Conservation (phyloP, 2,329 filamentous ascomycete species). For the Epichloe gansuensis region DNA sequence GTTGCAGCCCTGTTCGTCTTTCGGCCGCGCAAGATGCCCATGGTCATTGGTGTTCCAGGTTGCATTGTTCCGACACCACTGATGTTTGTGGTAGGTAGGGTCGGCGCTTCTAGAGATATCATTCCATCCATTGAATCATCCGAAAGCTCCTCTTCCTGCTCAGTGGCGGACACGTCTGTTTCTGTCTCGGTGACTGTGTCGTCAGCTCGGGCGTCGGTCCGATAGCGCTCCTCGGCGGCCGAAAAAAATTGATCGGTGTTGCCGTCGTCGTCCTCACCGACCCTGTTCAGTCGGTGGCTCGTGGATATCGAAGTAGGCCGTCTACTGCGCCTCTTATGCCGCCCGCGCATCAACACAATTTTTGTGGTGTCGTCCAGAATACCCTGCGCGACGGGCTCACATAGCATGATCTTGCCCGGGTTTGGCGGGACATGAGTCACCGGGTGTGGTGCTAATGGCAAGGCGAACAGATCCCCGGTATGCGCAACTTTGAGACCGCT, state of each 20-base stretch:
- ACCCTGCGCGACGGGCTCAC: conserved; percentile 88
- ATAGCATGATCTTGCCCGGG: conserved; percentile 80
- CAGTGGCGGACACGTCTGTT: conserved; percentile 48
- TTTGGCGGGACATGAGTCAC: conserved; percentile 76
- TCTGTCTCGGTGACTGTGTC: conserved; percentile 51
- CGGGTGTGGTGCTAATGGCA: conserved; percentile 73
- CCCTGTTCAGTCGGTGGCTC: conserved; percentile 38
- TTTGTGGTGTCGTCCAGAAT: conserved; percentile 65
- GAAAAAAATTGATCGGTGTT: conserved; percentile 89
- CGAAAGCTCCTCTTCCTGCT: conserved; percentile 64
- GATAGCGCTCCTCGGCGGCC: conserved; percentile 67
- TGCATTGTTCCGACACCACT: conserved; percentile 72
- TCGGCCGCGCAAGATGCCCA: conserved; percentile 45
- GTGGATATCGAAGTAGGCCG: conserved; percentile 33
- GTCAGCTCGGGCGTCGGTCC: conserved; percentile 45
- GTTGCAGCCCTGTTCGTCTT: conserved; percentile 63
- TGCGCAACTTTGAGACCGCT: conserved; percentile 66
- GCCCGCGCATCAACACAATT: conserved; percentile 64
- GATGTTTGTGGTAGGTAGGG: conserved; percentile 62
- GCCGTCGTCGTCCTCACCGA: conserved; percentile 56
- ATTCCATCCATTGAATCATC: conserved; percentile 90
- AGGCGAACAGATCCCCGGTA: conserved; percentile 62
- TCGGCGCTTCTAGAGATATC: conserved; percentile 76
- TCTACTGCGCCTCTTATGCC: conserved; percentile 40
- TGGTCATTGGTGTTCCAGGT: conserved; percentile 67